Evolutionary conservation across 164 flowering plant genomes (phyloP), one percentile per base, ranked within the genome.

Genomic region (Annona squamosa): DNA sequence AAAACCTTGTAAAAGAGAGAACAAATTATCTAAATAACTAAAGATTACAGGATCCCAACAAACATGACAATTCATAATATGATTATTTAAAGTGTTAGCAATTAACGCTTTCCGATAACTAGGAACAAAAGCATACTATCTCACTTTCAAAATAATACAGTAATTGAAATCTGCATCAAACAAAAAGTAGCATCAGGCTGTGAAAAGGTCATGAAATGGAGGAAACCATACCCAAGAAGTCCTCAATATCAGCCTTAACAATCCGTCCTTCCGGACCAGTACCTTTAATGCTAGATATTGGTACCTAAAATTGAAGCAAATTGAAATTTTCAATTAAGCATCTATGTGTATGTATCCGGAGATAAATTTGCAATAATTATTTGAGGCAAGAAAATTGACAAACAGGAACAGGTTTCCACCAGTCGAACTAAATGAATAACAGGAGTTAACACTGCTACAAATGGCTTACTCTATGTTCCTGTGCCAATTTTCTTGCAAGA

Each of bases 211-310:
- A 18, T 67, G 48, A 47, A 68, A 45, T 44, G 62, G 16, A 18
- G 45, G n/a, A 66, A 64, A 9, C 62, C 37, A 37, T 90, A 91
- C 99, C 98, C 82, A 95, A 82, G 85, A 87, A 95, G 69, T 93
- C 98, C 79, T 95, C 99, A 81, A 95, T 84, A 79, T 95, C 99
- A 72, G 97, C 98, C 85, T 93, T 95, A 71, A 95, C 93, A 78
- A 95, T 95, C 75, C 83, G 73, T 48, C 99, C 99, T 80, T 91
- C 97, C 74, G 90, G 88, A 77, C 99, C 99, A 37, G 97, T 90
- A 75, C 99, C 99, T 83, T 88, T 93, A 75, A 95, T 81, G 77
- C 85, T 90, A 74, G 98, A 84, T 68, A 95, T 84, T 71, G 92
- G 81, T 19, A 95, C 88, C 99, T 95, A 9, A 71, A 19, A 78